Base-by-base conservation (phyloP, 1,139 yeast genomes). In the Saccharomyces hybrid region DNA sequence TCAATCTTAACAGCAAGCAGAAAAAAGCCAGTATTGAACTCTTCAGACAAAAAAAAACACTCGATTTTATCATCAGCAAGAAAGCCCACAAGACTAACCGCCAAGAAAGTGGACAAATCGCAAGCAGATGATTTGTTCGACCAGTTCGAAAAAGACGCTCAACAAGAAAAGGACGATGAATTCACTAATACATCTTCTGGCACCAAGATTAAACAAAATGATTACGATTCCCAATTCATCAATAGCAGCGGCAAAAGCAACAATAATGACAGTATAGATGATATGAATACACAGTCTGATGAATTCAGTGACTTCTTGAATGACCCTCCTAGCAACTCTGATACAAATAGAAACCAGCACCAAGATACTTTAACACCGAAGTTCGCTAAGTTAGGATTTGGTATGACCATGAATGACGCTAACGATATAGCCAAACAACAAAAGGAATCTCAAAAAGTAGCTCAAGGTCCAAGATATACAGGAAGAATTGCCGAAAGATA, bases 91-190 rank as follows among this genome's bases (percentile, higher is more conserved):
- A 79, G 84, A 63, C 70, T 83, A 52, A 76, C 81, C 16, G 80
- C 82, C 13, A 82, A 81, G 67, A 75, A 71, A 55, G 63, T 69
- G 19, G 64, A 63, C 51, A 73, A 74, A 28, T 83, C 82, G 32
- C 89, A 86, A 38, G 80, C 93, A 57, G 97, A 93, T 27, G 71
- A 68, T 57, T 52, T 68, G 70, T 93, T 93, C 65, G 98, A 93
- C 62, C 96, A 87, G 64, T 84, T 90, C 60, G 98, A 90, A 70
- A 84, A 80, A 68, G 86, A 85, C 66, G 98, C 97, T 27, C 82
- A 85, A 70, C 79, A 80, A 64, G 97, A 91, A 70, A 89, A 63
- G 34, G 61, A 61, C 46, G 62, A 64, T 44, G 53, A 58, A 48
- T 49, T 46, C 46, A 41, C 54, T 52, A 52, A 52, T 51, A 32